A percentile compares a stretch with the other conserved stretches of the same genome.
Conservation (phyloP, 2,329 filamentous ascomycete genomes). For the Colletotrichum gigasporum region DNA sequence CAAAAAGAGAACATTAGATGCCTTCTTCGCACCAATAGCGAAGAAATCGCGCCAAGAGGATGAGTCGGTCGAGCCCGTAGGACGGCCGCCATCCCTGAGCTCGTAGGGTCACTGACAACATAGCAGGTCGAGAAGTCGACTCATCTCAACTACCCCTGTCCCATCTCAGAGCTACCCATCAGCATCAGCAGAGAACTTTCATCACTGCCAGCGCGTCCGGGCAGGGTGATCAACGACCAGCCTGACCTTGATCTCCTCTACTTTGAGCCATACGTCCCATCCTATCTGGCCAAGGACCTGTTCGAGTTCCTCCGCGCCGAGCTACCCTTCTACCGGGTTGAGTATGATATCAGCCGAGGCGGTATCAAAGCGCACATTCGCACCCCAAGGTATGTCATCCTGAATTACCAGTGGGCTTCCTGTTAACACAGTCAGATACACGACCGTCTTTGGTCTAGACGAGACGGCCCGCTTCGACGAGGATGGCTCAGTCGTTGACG, state of each 20-base stretch:
- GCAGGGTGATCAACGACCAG: slow-evolving; percentile 69
- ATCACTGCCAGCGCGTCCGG: slow-evolving; percentile 61
- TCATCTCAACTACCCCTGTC: slow-evolving; percentile 60
- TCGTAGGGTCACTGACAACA: neutral
- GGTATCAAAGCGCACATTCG: slow-evolving; percentile 69
- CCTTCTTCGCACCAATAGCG: slow-evolving; percentile 68
- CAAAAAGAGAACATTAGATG: slow-evolving; percentile 72
- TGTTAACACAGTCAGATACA: slow-evolving; percentile 46
- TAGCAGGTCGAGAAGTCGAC: slow-evolving; percentile 39
- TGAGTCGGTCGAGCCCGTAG: slow-evolving; percentile 20
- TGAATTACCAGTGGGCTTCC: no score
- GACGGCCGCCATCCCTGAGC: neutral
- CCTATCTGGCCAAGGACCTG: slow-evolving; percentile 62
- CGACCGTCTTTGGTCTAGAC: slow-evolving; percentile 66
- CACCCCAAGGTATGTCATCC: slow-evolving; percentile 54
- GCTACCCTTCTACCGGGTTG: slow-evolving; percentile 79
- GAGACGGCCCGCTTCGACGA: slow-evolving; percentile 70
- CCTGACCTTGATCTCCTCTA: slow-evolving; percentile 78
- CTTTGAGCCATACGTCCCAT: slow-evolving; percentile 77
- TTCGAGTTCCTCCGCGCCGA: slow-evolving; percentile 78
- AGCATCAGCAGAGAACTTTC: slow-evolving; percentile 49
- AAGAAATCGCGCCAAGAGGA: slow-evolving; percentile 49
- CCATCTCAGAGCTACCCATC: slow-evolving; percentile 55
- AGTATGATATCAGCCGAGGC: slow-evolving; percentile 76
- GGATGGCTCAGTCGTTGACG: slow-evolving; percentile 52